These are phyloP conservation scores for Medicago lupulina DNA, from an alignment of 306 rosid genomes.

Conservation along the genomic window DNA sequence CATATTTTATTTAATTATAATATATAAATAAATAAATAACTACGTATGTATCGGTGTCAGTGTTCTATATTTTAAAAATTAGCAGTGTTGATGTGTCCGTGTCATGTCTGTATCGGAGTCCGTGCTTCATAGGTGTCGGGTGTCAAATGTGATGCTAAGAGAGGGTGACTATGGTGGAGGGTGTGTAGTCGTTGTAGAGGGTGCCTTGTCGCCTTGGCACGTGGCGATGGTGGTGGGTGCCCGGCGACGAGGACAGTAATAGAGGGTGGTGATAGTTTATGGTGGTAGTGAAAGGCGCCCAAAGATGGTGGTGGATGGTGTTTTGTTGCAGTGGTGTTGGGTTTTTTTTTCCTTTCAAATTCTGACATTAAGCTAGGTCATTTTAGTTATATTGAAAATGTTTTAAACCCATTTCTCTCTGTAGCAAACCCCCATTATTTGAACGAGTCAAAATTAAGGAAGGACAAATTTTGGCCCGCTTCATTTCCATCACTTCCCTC, in stretches of 20 bases:
- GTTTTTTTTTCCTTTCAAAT: neutral
- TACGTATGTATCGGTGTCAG: no score
- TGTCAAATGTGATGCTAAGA: neutral
- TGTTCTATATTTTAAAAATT: no score
- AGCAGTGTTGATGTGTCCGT: no score
- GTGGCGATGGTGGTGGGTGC: neutral
- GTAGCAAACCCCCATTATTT: neutral
- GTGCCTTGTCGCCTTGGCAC: neutral
- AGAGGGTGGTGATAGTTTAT: neutral
- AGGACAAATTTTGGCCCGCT: neutral
- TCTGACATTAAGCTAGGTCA: neutral
- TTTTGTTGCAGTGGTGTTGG: neutral
- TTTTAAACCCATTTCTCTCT: conserved; percentile 10
- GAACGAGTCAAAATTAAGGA: neutral
- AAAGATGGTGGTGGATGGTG: neutral
- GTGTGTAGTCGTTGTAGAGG: conserved; percentile 1
- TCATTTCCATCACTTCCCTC: neutral
- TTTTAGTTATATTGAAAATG: conserved; percentile 2
- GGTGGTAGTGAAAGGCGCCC: neutral
- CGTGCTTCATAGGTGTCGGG: neutral
- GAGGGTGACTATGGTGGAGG: conserved; percentile 4
- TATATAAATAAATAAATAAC: no score
- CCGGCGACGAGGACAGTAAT: neutral
- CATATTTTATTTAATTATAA: no score
- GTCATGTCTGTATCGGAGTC: no score